These are phyloP conservation scores for Heliocybe sulcata DNA, from an alignment of 1,284 basidiomycete genomes.

Conservation along the genomic window DNA sequence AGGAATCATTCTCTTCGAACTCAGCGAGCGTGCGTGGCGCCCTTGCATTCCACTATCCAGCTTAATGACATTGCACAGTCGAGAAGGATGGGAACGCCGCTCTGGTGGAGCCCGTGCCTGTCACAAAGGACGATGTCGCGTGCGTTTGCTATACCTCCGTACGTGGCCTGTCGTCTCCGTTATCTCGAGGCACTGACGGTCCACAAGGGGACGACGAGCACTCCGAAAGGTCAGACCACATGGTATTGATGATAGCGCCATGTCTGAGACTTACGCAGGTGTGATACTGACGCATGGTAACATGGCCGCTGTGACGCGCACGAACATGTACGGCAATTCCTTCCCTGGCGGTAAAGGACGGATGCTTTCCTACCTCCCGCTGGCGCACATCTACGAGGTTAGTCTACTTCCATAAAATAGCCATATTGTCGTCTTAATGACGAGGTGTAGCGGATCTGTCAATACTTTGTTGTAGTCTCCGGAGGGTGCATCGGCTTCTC, in stretches of 20 bases:
- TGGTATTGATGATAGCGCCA: not conserved
- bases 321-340: slow-evolving; percentile 49
- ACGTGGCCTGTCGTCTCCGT: slow-evolving; percentile 18
- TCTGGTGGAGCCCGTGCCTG: slow-evolving; percentile 54
- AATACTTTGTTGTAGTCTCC: slow-evolving; percentile 31
- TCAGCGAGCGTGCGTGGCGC: slow-evolving; percentile 54
- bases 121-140: slow-evolving; percentile 53
- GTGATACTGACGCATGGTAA: slow-evolving; percentile 77
- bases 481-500: slow-evolving; percentile 82
- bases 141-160: slow-evolving; percentile 88
- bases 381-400: slow-evolving; percentile 90
- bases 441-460: not conserved
- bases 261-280: slow-evolving; percentile 29
- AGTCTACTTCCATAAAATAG: not conserved
- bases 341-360: slow-evolving; percentile 36
- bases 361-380: slow-evolving; percentile 69
- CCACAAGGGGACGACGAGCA: slow-evolving; percentile 63
- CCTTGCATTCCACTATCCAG: not conserved
- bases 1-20: slow-evolving; percentile 58
- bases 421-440: not conserved
- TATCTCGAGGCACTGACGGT: not conserved
- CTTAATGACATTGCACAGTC: slow-evolving; percentile 34
- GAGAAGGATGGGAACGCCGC: slow-evolving; percentile 60
- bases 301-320: slow-evolving; percentile 57
- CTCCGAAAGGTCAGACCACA: slow-evolving; percentile 56